phyloP scores from a whole-genome alignment of 345 rosid species.

The Brassica rapa region DNA sequence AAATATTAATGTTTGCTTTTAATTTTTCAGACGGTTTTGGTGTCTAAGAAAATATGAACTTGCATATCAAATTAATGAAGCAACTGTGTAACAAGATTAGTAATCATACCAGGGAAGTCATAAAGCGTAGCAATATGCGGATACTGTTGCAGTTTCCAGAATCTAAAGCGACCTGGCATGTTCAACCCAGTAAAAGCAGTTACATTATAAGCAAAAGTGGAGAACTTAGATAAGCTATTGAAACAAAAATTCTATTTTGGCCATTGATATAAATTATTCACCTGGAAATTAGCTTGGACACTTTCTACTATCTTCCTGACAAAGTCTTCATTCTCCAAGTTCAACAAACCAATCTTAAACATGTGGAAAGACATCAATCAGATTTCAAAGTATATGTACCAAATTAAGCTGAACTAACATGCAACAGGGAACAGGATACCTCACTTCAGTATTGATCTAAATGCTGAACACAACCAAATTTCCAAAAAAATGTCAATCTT shows the following conservation, averaged over 20 bases:
- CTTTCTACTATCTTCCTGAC: slow-evolving; percentile 57
- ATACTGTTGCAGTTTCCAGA: slow-evolving; percentile 69
- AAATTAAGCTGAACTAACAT: not conserved
- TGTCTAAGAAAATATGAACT: not conserved
- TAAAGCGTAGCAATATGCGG: slow-evolving; percentile 83
- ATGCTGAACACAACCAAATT: too few relatives aligned
- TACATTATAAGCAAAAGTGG: slow-evolving; percentile 3
- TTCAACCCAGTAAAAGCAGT: slow-evolving; percentile 24
- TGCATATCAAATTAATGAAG: not conserved
- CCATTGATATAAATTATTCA: slow-evolving; percentile 31
- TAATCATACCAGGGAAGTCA: slow-evolving; percentile 74
- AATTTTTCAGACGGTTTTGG: not conserved
- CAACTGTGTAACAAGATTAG: not conserved
- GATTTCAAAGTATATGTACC: not conserved
- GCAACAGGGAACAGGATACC: slow-evolving; percentile 9
- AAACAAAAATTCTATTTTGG: not conserved
- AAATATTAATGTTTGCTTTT: not conserved
- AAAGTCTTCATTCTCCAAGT: slow-evolving; percentile 94
- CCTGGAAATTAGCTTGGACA: slow-evolving; percentile 73
- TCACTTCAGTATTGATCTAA: not conserved
- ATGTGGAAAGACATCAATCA: slow-evolving; percentile 27
- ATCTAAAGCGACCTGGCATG: slow-evolving; percentile 72
- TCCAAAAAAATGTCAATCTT: too few relatives aligned
- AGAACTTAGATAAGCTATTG: not conserved
- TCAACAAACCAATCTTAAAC: slow-evolving; percentile 76